Conservation (phyloP, 2,329 filamentous ascomycete genomes). For the Akanthomyces muscarius region DNA sequence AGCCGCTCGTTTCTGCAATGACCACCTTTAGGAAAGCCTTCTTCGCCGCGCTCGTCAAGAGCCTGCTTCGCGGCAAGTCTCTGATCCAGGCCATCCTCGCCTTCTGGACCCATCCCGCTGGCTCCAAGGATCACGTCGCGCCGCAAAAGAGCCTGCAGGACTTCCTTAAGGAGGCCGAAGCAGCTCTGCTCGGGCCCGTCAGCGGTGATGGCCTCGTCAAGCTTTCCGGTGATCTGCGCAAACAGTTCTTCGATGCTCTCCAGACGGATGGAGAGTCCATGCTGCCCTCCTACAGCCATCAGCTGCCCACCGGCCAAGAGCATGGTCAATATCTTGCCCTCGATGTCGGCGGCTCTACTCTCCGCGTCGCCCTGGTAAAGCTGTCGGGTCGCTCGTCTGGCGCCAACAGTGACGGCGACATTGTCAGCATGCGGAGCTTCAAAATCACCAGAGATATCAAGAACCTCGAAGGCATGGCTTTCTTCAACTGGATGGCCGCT, state of each 20-base stretch:
- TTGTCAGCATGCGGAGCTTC: constrained; percentile 53
- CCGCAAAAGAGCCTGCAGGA: constrained; percentile 37
- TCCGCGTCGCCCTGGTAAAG: constrained; percentile 61
- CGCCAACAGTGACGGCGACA: constrained; percentile 42
- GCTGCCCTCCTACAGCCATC: constrained; percentile 63
- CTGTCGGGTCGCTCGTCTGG: constrained; percentile 44
- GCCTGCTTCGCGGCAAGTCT: constrained; percentile 56
- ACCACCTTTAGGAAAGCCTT: constrained; percentile 52
- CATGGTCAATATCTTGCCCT: constrained; percentile 57
- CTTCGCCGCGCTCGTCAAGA: constrained; percentile 52
- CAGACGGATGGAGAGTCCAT: constrained; percentile 53
- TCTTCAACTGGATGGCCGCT: constrained; percentile 66
- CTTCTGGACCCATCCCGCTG: constrained; percentile 47
- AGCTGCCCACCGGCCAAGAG: constrained; percentile 58
- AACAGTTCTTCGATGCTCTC: constrained; percentile 52
- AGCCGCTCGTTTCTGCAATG: constrained; percentile 55
- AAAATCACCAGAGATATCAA: constrained; percentile 55
- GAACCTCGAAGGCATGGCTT: constrained; percentile 52
- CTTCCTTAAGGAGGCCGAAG: constrained; percentile 55
- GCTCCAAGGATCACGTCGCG: constrained; percentile 28
- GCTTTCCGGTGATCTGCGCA: constrained; percentile 48
- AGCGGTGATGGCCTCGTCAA: constrained; percentile 41
- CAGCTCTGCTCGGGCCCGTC: constrained; percentile 46
- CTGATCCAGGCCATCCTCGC: constrained; percentile 54
- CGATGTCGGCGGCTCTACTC: constrained; percentile 66